phyloP scores from a whole-genome alignment of 1,284 basidiomycete species.

The Kwoniella shivajii region DNA sequence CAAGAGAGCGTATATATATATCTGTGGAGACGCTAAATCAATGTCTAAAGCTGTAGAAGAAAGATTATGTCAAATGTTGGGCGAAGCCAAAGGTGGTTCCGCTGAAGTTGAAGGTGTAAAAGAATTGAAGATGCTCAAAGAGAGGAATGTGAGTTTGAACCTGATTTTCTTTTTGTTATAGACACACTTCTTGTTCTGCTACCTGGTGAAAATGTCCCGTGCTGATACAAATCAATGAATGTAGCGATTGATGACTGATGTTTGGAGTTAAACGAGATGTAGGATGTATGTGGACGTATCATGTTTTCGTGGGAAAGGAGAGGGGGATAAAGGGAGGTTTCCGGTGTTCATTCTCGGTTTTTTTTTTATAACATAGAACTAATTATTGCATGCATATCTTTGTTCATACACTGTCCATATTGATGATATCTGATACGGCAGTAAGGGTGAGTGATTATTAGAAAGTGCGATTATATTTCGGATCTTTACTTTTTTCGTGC shows the following conservation, averaged over 20 bases:
- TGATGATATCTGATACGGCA: no score
- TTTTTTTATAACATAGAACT: neutral
- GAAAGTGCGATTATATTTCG: no score
- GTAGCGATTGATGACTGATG: conserved; percentile 49
- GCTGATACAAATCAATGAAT: neutral
- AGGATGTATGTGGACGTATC: neutral
- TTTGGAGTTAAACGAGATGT: conserved; percentile 39
- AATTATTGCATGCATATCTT: conserved; percentile 3
- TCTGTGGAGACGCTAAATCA: conserved; percentile 94
- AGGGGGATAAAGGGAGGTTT: neutral
- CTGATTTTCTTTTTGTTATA: neutral
- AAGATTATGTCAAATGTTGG: conserved; percentile 79
- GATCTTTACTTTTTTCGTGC: no score
- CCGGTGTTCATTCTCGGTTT: neutral
- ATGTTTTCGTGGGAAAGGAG: no score
- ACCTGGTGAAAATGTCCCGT: neutral
- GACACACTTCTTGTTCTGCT: neutral
- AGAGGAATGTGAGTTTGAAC: conserved; percentile 60
- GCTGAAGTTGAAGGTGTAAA: conserved; percentile 82
- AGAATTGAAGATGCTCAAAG: conserved; percentile 91
- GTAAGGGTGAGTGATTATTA: no score
- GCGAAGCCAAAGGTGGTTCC: conserved; percentile 85
- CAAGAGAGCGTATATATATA: conserved; percentile 90
- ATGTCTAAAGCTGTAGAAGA: conserved; percentile 97
- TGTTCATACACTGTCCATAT: no score